A percentile compares a stretch with the other conserved stretches of the same genome.
phyloP scores from a whole-genome alignment of 768 basidiomycete genomes.

The Rhizopogon roseolus region DNA sequence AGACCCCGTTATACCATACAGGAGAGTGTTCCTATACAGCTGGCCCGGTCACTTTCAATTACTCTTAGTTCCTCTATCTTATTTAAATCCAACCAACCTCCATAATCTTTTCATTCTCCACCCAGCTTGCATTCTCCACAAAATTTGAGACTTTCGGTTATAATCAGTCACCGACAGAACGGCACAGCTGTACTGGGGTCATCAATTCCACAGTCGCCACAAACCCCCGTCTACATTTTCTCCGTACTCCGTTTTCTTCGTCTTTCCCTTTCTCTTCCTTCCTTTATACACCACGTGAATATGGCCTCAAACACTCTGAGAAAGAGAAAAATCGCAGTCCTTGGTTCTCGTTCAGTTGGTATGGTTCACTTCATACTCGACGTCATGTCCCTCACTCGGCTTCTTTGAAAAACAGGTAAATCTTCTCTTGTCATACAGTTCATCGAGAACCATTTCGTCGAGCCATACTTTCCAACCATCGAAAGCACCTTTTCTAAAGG shows the following conservation, averaged over 20 bases:
- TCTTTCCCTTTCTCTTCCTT: slow-evolving; percentile 10
- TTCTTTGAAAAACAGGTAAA: slow-evolving; percentile 63
- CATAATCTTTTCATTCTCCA: not conserved
- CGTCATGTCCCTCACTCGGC: slow-evolving; percentile 13
- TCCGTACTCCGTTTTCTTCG: slow-evolving; percentile 9
- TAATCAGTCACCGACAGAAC: slow-evolving; percentile 16
- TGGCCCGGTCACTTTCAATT: not conserved
- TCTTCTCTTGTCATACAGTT: slow-evolving; percentile 91
- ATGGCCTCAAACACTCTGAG: slow-evolving; percentile 44
- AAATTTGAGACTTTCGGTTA: too few species aligned
- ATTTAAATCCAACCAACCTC: slow-evolving; percentile 1
- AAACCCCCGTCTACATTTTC: slow-evolving; percentile 9
- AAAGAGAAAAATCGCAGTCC: slow-evolving; percentile 85
- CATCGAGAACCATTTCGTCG: slow-evolving; percentile 88
- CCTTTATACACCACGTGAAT: slow-evolving; percentile 5
- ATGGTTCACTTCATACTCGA: slow-evolving; percentile 20
- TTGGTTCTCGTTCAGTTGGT: slow-evolving; percentile 89
- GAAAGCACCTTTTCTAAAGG: slow-evolving; percentile 85
- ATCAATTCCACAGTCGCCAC: slow-evolving; percentile 15
- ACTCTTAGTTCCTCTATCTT: slow-evolving; percentile 15
- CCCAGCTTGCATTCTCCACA: not conserved
- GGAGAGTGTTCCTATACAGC: not conserved
- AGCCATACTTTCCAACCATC: slow-evolving; percentile 94
- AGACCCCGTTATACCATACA: slow-evolving; percentile 22
- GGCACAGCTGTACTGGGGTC: slow-evolving; percentile 24